Conservation (phyloP, 2,329 filamentous ascomycete species). For the Claviceps sp. region DNA sequence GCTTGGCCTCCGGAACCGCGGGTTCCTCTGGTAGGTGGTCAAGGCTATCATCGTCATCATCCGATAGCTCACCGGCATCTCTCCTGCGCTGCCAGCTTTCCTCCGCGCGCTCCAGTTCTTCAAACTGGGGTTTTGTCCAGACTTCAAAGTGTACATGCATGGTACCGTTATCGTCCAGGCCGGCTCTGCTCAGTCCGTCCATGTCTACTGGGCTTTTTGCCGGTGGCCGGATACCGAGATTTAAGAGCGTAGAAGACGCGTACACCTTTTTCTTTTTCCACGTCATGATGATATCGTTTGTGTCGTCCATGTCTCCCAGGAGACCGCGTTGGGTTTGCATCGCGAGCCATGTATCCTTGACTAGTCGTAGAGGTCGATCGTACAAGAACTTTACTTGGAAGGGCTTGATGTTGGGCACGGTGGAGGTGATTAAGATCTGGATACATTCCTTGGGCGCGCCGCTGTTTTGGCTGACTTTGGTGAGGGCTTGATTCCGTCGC, state of each 20-base stretch:
- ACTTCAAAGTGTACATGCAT: conserved; percentile 58
- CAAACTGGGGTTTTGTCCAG: conserved; percentile 54
- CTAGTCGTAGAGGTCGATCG: conserved; percentile 51
- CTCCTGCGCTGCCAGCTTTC: conserved; percentile 30
- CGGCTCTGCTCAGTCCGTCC: conserved; percentile 23
- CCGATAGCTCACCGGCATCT: conserved; percentile 25
- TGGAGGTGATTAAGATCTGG: conserved; percentile 42
- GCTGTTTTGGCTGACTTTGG: conserved; percentile 7
- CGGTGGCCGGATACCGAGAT: conserved; percentile 44
- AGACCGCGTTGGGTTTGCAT: conserved; percentile 36
- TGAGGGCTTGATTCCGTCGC: conserved; percentile 13
- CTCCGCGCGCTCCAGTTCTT: conserved; percentile 31
- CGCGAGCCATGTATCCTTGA: conserved; percentile 56
- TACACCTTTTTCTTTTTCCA: conserved; percentile 65
- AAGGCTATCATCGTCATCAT: conserved; percentile 19
- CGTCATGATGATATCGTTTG: conserved; percentile 56
- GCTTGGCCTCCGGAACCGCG: conserved; percentile 19
- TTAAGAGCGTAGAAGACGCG: conserved; percentile 58
- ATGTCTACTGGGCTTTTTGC: conserved; percentile 27
- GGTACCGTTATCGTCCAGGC: conserved; percentile 35
- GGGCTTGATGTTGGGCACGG: conserved; percentile 44
- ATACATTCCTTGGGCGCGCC: conserved; percentile 13
- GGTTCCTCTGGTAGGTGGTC: conserved; percentile 11
- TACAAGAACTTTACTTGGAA: conserved; percentile 49
- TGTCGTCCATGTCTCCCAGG: conserved; percentile 24